Base-by-base conservation (phyloP, 2,329 filamentous ascomycete genomes). In the Laburnicola sp. region DNA sequence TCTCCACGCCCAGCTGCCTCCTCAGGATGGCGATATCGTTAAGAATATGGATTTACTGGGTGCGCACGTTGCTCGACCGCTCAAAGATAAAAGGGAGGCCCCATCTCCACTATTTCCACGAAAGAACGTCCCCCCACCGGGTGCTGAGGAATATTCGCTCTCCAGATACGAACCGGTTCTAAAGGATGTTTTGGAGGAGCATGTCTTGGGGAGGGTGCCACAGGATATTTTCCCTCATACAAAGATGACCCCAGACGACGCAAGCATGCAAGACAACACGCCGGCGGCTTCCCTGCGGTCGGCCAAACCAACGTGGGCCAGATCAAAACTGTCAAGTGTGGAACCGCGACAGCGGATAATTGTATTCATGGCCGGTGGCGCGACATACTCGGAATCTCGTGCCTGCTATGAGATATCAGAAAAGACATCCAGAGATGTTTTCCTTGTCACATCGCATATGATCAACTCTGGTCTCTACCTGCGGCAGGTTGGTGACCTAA, bases 241-340 rank as follows among this genome's bases (percentile, higher is more conserved):
- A 6, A 79, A 78, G 56, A 77, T 77, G 25, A 76, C 89, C 52
- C 74, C 89, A 1, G 82, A 88, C 52, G 75, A 80, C 60, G 82
- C 86, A 48, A 74, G 81, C 43, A 76, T 16, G 16, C 16, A 16
- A 53, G 74, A 83, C 32, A 65, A 83, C 38, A 76, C 79, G 4
- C 66, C 75, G 1, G 72, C 75, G 1, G 71, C 88, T 9, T 97
- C 93, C 10, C 81, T 99, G 23, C 88, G 94, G 51, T 89, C 90
- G 7, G 91, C 91, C 11, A 95, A 96, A 65, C 94, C 93, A 1
- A 96, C 92, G 36, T 99, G 94, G 94, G 94, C 94, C 2, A 89
- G 90, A 46, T 87, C 89, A 7, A 86, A 91, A 37, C 82, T 87
- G 39, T 83, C 85, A 26, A 86, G 78, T 52, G 84, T 80, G 53